A percentile compares a stretch with the other conserved stretches of the same genome.
Conservation (phyloP, 257 asterid genomes). For the Linderniella brevidens region DNA sequence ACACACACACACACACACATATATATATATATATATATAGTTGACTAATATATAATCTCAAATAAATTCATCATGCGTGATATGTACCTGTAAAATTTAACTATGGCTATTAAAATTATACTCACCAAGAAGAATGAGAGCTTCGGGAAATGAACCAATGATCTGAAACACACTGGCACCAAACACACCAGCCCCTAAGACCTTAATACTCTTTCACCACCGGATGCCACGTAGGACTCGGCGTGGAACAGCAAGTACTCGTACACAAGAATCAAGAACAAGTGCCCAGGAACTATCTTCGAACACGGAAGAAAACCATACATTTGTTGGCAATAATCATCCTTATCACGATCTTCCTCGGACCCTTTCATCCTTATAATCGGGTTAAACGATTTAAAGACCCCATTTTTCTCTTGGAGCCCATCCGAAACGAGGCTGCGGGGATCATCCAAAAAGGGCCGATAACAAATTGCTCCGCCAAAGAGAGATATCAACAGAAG, state of each 20-base stretch:
- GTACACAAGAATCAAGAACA: conserved; percentile 35
- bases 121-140: conserved; percentile 40
- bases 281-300: conserved; percentile 19
- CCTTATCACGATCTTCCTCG: not conserved
- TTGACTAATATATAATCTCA: too few species aligned
- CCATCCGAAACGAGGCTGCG: conserved; percentile 15
- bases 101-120: not conserved
- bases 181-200: conserved; percentile 47
- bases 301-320: conserved; percentile 46
- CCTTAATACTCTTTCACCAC: conserved; percentile 39
- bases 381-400: not conserved
- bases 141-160: conserved; percentile 36
- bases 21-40: too few species aligned
- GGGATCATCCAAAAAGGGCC: not conserved
- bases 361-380: conserved; percentile 7
- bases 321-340: conserved; percentile 20
- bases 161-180: conserved; percentile 47
- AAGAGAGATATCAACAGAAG: too few species aligned
- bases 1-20: too few species aligned
- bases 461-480: too few species aligned
- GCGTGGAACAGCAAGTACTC: conserved; percentile 35
- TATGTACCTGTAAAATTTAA: too few species aligned
- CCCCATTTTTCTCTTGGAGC: not conserved
- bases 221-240: conserved; percentile 32
- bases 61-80: too few species aligned